These are phyloP conservation scores for Beauveria australis DNA, from an alignment of 2,329 filamentous ascomycete genomes.

Conservation along the genomic window DNA sequence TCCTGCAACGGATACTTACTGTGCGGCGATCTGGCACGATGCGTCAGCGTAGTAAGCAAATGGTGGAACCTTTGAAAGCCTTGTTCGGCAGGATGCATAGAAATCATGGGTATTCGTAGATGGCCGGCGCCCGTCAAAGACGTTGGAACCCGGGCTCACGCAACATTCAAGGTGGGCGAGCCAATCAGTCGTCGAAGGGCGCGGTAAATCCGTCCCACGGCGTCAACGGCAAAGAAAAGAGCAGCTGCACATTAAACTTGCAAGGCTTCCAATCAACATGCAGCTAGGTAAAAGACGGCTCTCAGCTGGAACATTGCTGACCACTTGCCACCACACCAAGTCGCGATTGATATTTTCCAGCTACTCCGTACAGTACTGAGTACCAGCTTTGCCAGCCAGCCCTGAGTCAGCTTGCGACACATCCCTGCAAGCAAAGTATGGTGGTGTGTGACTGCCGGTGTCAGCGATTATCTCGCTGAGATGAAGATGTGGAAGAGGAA, in stretches of 20 bases:
- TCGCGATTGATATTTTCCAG: not conserved
- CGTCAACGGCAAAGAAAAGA: not conserved
- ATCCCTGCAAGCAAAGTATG: not conserved
- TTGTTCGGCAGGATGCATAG: not conserved
- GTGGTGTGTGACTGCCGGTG: not conserved
- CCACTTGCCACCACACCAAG: not conserved
- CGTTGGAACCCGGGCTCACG: not conserved
- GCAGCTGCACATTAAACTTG: not conserved
- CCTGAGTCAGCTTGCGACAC: constrained; percentile 5
- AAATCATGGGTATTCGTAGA: not conserved
- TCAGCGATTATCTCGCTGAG: not conserved
- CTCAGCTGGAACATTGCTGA: not conserved
- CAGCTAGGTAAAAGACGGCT: not conserved
- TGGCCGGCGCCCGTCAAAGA: not conserved
- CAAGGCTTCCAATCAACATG: not conserved
- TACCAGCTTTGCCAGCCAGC: not conserved
- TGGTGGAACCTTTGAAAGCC: not conserved
- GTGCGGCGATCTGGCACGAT: not conserved
- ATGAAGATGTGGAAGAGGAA: not conserved
- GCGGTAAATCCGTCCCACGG: not conserved
- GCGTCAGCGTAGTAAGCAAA: not conserved
- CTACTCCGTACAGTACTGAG: too few species aligned
- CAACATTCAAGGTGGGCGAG: not conserved
- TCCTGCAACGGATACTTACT: not conserved
- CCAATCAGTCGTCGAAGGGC: not conserved